phyloP scores from a whole-genome alignment of 305 asterid genomes.

The Fraxinus dipetala region DNA sequence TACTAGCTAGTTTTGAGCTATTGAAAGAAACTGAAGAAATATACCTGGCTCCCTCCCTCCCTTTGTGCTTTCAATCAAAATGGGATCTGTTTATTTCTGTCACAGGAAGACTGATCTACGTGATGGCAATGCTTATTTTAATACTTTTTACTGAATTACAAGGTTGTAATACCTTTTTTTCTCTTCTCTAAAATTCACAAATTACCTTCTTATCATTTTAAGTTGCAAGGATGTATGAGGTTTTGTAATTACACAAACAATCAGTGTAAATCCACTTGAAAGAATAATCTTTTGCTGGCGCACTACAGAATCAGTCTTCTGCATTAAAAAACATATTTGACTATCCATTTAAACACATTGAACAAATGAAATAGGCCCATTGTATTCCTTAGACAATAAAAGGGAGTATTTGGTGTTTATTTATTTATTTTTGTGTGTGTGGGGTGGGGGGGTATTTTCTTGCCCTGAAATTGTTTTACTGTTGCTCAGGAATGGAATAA shows the following conservation, averaged over 20 bases:
- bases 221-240: background rate
- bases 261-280: background rate
- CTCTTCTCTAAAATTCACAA: background rate
- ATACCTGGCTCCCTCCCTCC: background rate
- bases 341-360: background rate
- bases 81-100: background rate
- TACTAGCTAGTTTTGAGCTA: background rate
- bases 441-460: background rate
- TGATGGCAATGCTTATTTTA: background rate
- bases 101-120: background rate
- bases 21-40: background rate
- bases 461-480: background rate
- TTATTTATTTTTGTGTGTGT: too few relatives aligned
- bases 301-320: background rate
- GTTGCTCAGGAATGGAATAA: background rate
- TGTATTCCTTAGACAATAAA: background rate
- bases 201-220: background rate
- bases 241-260: background rate
- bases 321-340: background rate
- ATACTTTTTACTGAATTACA: background rate
- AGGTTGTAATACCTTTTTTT: background rate
- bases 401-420: background rate
- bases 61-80: background rate
- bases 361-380: background rate
- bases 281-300: background rate